Percentiles rank a stretch among this genome's conserved stretches.
phyloP scores from a whole-genome alignment of 345 rosid species.

The Citrus reticulata region DNA sequence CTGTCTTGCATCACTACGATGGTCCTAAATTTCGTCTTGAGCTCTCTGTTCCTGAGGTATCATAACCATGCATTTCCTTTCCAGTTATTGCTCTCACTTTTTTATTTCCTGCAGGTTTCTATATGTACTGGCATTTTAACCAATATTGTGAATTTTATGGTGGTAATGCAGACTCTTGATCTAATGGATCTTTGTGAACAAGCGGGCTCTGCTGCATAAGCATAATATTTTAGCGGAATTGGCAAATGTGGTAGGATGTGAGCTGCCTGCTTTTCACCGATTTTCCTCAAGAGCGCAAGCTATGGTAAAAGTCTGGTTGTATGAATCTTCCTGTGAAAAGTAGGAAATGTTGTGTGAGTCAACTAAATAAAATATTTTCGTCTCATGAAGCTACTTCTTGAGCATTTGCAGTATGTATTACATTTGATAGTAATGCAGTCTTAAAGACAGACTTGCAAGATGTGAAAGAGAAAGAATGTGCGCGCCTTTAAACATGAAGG shows the following conservation, averaged over 20 bases:
- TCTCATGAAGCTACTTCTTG: conserved; percentile 12
- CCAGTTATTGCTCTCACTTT: not conserved
- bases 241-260: conserved; percentile 21
- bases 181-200: conserved; percentile 90
- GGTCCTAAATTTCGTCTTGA: conserved; percentile 98
- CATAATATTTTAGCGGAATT: conserved; percentile 6
- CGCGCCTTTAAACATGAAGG: conserved; percentile 19
- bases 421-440: conserved; percentile 5
- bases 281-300: conserved; percentile 50
- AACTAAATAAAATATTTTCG: conserved; percentile 31
- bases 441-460: conserved; percentile 15
- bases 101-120: not conserved
- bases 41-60: conserved; percentile 98
- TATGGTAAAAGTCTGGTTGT: conserved; percentile 29
- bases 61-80: not conserved
- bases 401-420: conserved; percentile 8
- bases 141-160: not conserved
- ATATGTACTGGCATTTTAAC: not conserved
- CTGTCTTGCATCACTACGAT: conserved; percentile 93
- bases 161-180: conserved; percentile 70
- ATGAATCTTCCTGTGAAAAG: conserved; percentile 23
- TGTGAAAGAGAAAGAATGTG: conserved; percentile 24
- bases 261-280: conserved; percentile 32
- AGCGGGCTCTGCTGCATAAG: conserved; percentile 68
- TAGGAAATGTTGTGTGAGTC: conserved; percentile 21